Evolutionary conservation across 2,329 filamentous ascomycete species (phyloP), one percentile per base, ranked within the genome.

Genomic region (Pestalotiopsis sp.): DNA sequence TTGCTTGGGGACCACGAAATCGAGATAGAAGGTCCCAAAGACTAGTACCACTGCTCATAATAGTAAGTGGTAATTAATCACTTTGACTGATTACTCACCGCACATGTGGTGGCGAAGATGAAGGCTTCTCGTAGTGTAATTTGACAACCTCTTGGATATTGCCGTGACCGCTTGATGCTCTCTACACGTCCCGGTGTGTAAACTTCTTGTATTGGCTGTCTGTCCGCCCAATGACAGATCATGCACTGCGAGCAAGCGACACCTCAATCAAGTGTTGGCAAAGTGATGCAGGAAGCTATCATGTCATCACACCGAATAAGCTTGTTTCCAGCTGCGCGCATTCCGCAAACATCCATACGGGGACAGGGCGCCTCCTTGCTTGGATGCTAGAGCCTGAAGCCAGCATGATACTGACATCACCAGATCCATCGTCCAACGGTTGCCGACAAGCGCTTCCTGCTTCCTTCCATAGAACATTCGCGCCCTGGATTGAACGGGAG

Each of bases 1-100:
- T 31, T 17, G 38, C 31, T 36, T 36, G 31, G 31, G 31, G 31
- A 52, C n/a, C n/a, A 64, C n/a, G 39, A 27, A n/a, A 36, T 25
- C 62, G 62, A 64, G 62, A 64, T 64, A 52, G 25, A 23, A 36
- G 31, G n/a, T 64, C 41, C 23, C 23, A 64, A 12, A 64, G 39
- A 64, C 59, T 62, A 62, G 27, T n/a, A 36, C 23, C 13, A 36
- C 31, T 62, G 27, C 27, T 59, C 23, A 59, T 59, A 23, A 36
- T 36, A 36, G 31, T 36, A 36, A 52, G 41, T 45, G 17, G 45
- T 52, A 52, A 52, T 52, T 52, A 52, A 52, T 52, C 14, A 52
- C 45, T 52, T n/a, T 9, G 14, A 11, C 20, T 52, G 45, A 52
- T 52, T 52, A 52, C 45, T 52, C 45, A 52, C 45, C 45, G 17